Conservation (phyloP, 345 rosid species). For the Trapa bicornis region DNA sequence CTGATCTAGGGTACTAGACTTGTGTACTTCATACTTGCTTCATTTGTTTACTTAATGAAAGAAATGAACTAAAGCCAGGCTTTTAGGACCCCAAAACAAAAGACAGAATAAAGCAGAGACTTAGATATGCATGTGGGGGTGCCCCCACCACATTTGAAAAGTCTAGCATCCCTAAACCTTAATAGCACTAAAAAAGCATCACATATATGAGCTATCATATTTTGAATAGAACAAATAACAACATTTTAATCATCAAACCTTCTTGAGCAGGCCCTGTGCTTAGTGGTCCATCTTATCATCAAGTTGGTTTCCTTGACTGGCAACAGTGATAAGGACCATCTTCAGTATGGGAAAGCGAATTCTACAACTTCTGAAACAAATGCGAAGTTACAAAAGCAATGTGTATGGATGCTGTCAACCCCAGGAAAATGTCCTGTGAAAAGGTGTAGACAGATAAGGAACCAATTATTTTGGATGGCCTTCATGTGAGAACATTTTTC, state of each 20-base stretch:
- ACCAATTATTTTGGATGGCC: background rate
- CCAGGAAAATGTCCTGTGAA: background rate
- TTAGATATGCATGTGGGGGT: constrained; percentile 10
- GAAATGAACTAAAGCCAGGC: background rate
- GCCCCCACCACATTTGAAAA: constrained; percentile 11
- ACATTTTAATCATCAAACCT: constrained; percentile 1
- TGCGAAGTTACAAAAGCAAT: background rate
- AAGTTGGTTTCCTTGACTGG: background rate
- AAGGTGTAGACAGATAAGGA: constrained; percentile 2
- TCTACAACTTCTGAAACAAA: background rate
- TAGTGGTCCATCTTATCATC: background rate
- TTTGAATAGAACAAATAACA: background rate
- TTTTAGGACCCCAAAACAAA: background rate
- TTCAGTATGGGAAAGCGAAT: background rate
- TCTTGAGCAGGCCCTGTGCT: background rate
- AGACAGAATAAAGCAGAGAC: background rate
- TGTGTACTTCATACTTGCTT: too few species aligned
- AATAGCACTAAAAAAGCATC: background rate
- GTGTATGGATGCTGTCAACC: background rate
- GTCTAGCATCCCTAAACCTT: background rate
- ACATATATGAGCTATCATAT: background rate
- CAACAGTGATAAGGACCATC: constrained; percentile 3
- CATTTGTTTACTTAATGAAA: background rate
- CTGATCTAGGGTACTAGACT: too few species aligned
- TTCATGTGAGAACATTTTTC: background rate